Evolutionary conservation across 495 filamentous ascomycete species (phyloP).

Genomic region (Daldinia caldariorum): DNA sequence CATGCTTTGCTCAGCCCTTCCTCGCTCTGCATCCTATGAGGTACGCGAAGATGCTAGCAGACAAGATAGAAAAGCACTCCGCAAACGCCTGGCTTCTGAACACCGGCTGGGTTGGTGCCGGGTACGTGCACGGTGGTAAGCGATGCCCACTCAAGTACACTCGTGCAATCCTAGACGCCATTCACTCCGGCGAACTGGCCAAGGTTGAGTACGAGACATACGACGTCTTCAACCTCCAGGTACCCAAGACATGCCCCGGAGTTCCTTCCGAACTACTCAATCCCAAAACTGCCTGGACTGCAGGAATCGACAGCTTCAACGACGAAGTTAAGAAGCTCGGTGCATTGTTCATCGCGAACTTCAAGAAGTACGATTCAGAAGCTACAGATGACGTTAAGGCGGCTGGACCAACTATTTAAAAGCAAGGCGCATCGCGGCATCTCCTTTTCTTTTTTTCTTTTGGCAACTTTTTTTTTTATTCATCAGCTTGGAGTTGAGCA

Average conservation of each 20-base stretch:
- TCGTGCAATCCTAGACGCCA: constrained; percentile 95
- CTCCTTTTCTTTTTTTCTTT: constrained; percentile 10
- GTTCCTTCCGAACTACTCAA: constrained; percentile 94
- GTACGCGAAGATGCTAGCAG: constrained; percentile 96
- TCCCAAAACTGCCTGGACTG: constrained; percentile 91
- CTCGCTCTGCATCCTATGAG: constrained; percentile 98
- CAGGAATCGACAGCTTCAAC: constrained; percentile 76
- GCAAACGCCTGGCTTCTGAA: constrained; percentile 98
- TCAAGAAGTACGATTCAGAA: constrained; percentile 91
- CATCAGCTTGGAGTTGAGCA: constrained; percentile 36
- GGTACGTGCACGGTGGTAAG: constrained; percentile 93
- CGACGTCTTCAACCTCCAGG: constrained; percentile 93
- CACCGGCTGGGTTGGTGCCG: constrained; percentile 98
- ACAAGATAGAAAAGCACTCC: constrained; percentile 95
- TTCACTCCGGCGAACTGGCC: constrained; percentile 94
- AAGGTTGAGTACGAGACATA: constrained; percentile 93
- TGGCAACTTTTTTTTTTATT: constrained; percentile 14
- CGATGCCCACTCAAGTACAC: constrained; percentile 99
- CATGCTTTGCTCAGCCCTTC: constrained; percentile 99
- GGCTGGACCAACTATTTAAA: constrained; percentile 67
- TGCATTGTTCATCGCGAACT: constrained; percentile 91
- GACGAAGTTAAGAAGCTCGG: constrained; percentile 90
- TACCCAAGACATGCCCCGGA: constrained; percentile 84
- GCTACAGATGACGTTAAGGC: constrained; percentile 84
- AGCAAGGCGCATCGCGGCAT: constrained; percentile 26